Base-by-base conservation (phyloP, 106 monocot species). In the Triglochin maritima region DNA sequence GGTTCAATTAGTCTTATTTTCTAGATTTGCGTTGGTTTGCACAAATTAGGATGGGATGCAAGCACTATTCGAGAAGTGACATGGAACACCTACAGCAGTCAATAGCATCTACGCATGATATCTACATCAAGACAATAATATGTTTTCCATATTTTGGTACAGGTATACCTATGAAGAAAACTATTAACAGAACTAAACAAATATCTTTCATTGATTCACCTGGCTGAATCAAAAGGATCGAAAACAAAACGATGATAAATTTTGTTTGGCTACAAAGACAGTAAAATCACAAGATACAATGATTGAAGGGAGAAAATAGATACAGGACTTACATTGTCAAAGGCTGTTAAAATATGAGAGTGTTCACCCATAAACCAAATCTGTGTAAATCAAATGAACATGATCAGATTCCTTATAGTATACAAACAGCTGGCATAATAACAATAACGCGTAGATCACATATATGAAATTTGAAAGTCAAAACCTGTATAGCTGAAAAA, bases 341-440 rank as follows among this genome's bases (percentile, higher is more conserved):
- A 82, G 61, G 79, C 89, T 76, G 69, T 53, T 6, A 89, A 87
- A 12, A 94, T 81, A 75, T 94, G 94, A 29, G 94, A 94, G 73
- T 85, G 71, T 85, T 94, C 94, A 66, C 89, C 89, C 94, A 90
- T 94, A 72, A 94, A 94, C 94, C 94, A 94, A 66, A 94, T 57
- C 93, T 87, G 71, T 10, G 71, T 14, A 64, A 64, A 63, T 10
- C 44, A 69, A 47, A 57, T 50, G 44, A 76, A 69, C 45, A 52
- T 52, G 1, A 52, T 52, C 7, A 52, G 9, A 52, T 6, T 52
- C 9, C 7, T 52, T 52, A 52, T 11, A 52, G 7, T 11, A 52
- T 6, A 52, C 7, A 52, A 52, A 52, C 9, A 52, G 52, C 9
- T 52, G 11, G 11, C 7, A 52, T 52, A 2, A 7, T 52, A 8